These are phyloP conservation scores for Metarhizium sp. DNA, from an alignment of 2,329 filamentous ascomycete species.

Conservation along the genomic window DNA sequence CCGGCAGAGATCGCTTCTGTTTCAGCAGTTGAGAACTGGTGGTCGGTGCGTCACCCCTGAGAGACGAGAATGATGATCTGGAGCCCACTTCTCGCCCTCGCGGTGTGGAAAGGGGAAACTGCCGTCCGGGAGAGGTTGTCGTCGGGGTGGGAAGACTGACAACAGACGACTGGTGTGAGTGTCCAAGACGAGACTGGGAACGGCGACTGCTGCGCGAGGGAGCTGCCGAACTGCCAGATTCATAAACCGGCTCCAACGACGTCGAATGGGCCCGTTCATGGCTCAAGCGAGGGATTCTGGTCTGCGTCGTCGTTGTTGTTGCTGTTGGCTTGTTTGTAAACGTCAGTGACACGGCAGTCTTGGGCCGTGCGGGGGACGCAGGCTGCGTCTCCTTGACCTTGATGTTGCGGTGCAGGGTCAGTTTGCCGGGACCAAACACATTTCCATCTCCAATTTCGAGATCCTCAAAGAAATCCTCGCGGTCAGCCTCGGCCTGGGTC, in stretches of 20 bases:
- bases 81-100: conserved; percentile 49
- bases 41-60: conserved; percentile 53
- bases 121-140: conserved; percentile 43
- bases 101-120: conserved; percentile 49
- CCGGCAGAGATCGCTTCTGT: conserved; percentile 56
- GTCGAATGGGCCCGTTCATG: conserved; percentile 61
- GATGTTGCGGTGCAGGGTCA: conserved; percentile 83
- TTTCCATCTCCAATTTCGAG: conserved; percentile 81
- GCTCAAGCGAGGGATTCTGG: conserved; percentile 70
- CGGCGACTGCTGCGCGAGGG: conserved; percentile 44
- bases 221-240: conserved; percentile 67
- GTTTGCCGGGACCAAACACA: conserved; percentile 69
- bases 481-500: conserved; percentile 31
- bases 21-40: conserved; percentile 56
- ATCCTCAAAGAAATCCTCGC: conserved; percentile 76
- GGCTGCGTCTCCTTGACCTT: conserved; percentile 68
- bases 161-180: conserved; percentile 60
- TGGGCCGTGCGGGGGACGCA: conserved; percentile 60
- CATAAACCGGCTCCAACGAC: conserved; percentile 84
- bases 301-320: conserved; percentile 27
- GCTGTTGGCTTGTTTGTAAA: conserved; percentile 70
- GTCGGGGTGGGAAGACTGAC: conserved; percentile 54
- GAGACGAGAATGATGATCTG: conserved; percentile 42
- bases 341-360: conserved; percentile 75
- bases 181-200: conserved; percentile 58